These are phyloP conservation scores for Massariosphaeria phaeospora DNA, from an alignment of 495 filamentous ascomycete species.

Conservation along the genomic window DNA sequence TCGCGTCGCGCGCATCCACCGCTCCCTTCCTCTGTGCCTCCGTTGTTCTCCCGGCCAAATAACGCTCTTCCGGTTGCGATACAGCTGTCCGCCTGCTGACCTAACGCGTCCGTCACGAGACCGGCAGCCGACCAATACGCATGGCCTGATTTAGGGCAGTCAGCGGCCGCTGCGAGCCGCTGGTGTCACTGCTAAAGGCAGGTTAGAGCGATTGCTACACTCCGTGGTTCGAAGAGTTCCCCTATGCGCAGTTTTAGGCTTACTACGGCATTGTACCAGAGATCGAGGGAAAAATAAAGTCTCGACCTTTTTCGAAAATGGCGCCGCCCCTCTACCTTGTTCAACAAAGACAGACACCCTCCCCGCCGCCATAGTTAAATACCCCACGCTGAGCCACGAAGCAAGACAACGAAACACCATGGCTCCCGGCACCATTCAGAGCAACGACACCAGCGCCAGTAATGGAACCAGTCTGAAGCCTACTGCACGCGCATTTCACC, in stretches of 20 bases:
- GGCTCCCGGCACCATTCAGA: conserved; percentile 29
- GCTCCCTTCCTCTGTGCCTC: no score
- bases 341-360: conserved; percentile 20
- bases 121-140: conserved; percentile 11
- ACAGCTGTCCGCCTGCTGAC: no score
- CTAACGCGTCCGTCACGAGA: conserved; percentile 15
- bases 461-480: conserved; percentile 29
- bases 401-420: conserved; percentile 16
- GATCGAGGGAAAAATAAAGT: conserved; percentile 1
- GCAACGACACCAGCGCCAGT: conserved; percentile 2
- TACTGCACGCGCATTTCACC: conserved; percentile 45
- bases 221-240: neutral
- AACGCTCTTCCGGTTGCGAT: no score
- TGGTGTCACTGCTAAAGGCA: conserved; percentile 25
- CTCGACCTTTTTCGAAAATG: neutral
- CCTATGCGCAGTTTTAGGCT: conserved; percentile 28
- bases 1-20: no score
- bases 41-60: no score
- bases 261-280: conserved; percentile 3
- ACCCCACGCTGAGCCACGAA: conserved; percentile 4
- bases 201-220: conserved; percentile 11
- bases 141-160: conserved; percentile 2
- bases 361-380: conserved; percentile 1
- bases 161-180: conserved; percentile 2
- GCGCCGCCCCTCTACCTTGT: neutral